Evolutionary conservation across 176 grass and related monocot species (phyloP), one percentile per base, ranked within the genome.

Genomic region (Triticum turgidum): DNA sequence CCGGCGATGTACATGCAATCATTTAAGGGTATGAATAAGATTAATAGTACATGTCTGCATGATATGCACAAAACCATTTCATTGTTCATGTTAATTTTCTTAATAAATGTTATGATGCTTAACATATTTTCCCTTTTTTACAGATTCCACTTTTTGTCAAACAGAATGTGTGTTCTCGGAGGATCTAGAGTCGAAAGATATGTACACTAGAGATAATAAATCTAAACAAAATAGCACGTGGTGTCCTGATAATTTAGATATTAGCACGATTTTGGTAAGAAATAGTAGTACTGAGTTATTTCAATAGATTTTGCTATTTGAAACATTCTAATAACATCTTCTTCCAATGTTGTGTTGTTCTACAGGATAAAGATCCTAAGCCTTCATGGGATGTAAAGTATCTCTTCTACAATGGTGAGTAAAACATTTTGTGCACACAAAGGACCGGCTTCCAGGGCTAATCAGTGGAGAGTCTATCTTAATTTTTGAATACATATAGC

Each of bases 231-330:
- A 20, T 32, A 56, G 15, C 34, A 34, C 1, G 7, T 20, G 0
- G 13, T 20, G 8, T 77, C 44, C 30, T 33, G 27, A 49, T 32
- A 51, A 32, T 47, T 15, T 21, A 45, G 25, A 64, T 65, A 10
- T 64, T 42, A 80, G 22, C 10, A 37, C 11, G 13, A 80, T 25
- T 64, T 84, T 45, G 71, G 72, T 77, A 65, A 76, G 22, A 65
- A 76, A 30, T n/a, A 15, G 35, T 22, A 37, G 24, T 24, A 29
- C 17, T 49, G 25, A 24, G 72, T 75, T 25, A 30, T 18, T 52
- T 3, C 49, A 8, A 76, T 49, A 32, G 1, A 33, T 77, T 8
- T 63, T 73, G 14, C 8, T 24, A 61, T 72, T n/a, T 1, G 7
- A 12, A 64, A 42, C 38, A 29, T 42, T 44, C 7, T 18, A 5